Percentiles rank a stretch among this genome's conserved stretches.
phyloP scores from a whole-genome alignment of 1,139 yeast genomes.

The Geotrichum restrictum region DNA sequence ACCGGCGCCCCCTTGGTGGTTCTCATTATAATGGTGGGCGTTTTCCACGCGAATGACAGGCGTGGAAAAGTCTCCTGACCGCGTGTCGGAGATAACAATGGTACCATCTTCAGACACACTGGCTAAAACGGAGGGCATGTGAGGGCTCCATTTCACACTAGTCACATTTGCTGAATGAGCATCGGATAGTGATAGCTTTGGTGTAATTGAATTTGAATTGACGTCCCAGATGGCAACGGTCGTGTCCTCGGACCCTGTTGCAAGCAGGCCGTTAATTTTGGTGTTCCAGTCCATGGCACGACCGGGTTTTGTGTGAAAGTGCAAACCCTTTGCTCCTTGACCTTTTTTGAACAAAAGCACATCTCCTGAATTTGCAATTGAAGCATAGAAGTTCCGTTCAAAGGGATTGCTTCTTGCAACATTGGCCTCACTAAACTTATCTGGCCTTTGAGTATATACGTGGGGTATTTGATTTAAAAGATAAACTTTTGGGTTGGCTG shows the following conservation, averaged over 20 bases:
- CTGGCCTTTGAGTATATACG: not conserved
- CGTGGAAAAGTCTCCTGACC: conserved; percentile 36
- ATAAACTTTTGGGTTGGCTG: not conserved
- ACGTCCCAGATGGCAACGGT: conserved; percentile 68
- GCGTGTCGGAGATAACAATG: conserved; percentile 65
- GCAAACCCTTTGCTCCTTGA: conserved; percentile 37
- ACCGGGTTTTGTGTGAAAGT: conserved; percentile 64
- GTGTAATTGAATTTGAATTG: conserved; percentile 31
- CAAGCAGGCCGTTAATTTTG: conserved; percentile 41
- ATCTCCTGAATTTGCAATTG: conserved; percentile 74
- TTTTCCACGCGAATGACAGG: conserved; percentile 18
- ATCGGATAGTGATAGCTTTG: conserved; percentile 32
- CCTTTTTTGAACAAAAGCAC: conserved; percentile 52
- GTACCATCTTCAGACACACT: conserved; percentile 71
- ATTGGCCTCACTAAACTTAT: conserved; percentile 47
- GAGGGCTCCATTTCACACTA: conserved; percentile 46
- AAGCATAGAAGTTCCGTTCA: conserved; percentile 61
- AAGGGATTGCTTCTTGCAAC: conserved; percentile 82
- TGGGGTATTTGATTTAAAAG: not conserved
- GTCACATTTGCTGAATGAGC: conserved; percentile 46
- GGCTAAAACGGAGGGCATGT: conserved; percentile 52
- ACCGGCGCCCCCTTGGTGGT: conserved; percentile 47
- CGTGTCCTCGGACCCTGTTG: conserved; percentile 64
- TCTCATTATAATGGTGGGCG: conserved; percentile 36
- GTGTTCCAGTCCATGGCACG: conserved; percentile 67